Conservation (phyloP, 768 basidiomycete genomes). For the Chalciporus chontae region DNA sequence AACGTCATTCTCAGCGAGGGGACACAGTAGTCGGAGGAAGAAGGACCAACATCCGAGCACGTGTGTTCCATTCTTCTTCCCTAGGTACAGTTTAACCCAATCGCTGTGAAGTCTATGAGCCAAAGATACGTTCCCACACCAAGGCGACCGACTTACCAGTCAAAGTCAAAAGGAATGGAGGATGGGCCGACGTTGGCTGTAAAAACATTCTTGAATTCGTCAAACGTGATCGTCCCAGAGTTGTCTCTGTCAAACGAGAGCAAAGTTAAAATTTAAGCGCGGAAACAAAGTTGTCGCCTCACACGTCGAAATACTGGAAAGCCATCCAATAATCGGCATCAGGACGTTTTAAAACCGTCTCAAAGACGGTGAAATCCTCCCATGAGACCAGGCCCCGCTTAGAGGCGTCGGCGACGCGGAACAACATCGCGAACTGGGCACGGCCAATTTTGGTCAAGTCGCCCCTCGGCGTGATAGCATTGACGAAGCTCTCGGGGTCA, state of each 20-base stretch:
- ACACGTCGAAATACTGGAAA: slow-evolving; percentile 96
- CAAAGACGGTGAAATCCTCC: slow-evolving; percentile 96
- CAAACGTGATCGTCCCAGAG: slow-evolving; percentile 89
- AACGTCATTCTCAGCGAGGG: slow-evolving; percentile 6
- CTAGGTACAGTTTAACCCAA: slow-evolving; percentile 96
- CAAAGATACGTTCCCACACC: not conserved
- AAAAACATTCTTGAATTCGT: slow-evolving; percentile 94
- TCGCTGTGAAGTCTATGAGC: slow-evolving; percentile 47
- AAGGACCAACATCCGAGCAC: slow-evolving; percentile 79
- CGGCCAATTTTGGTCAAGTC: slow-evolving; percentile 86
- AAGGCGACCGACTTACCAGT: slow-evolving; percentile 52
- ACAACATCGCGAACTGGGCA: slow-evolving; percentile 85
- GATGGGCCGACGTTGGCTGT: slow-evolving; percentile 72
- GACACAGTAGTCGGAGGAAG: not conserved
- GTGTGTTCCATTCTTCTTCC: slow-evolving; percentile 86
- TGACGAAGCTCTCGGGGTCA: slow-evolving; percentile 85
- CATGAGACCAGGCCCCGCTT: slow-evolving; percentile 79
- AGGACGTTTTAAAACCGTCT: slow-evolving; percentile 87
- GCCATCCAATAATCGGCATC: slow-evolving; percentile 98
- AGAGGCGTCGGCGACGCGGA: slow-evolving; percentile 81
- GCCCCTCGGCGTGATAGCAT: slow-evolving; percentile 86
- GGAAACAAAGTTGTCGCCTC: slow-evolving; percentile 32
- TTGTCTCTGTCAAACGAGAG: slow-evolving; percentile 56
- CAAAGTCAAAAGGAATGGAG: slow-evolving; percentile 92
- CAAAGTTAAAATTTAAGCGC: slow-evolving; percentile 2